Evolutionary conservation across 805 yeast species (phyloP).

Genomic region (Saturnispora silvae): DNA sequence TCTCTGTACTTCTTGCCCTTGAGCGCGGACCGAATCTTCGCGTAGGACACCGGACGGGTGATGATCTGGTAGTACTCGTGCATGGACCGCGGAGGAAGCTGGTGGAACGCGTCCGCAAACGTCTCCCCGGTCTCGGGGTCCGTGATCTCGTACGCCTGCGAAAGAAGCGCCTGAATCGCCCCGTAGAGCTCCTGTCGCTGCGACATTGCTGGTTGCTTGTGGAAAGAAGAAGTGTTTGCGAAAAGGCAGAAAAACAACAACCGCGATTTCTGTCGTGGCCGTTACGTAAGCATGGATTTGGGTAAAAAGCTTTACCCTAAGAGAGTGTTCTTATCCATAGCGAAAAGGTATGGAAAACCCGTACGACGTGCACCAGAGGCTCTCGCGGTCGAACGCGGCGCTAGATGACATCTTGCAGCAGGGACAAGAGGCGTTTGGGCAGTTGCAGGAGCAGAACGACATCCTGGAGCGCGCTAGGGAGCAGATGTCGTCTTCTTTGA

Average conservation of each 20-base stretch:
- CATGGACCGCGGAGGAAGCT: constrained; percentile 61
- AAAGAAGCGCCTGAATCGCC: constrained; percentile 10
- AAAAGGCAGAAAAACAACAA: too few relatives aligned
- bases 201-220: neutral
- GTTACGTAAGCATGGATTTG: neutral
- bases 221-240: neutral
- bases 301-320: neutral
- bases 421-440: constrained; percentile 80
- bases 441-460: constrained; percentile 76
- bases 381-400: constrained; percentile 56
- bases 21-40: constrained; percentile 53
- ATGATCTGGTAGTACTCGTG: constrained; percentile 76
- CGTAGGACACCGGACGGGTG: constrained; percentile 71
- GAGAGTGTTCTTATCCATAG: neutral
- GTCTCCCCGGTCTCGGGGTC: constrained; percentile 21
- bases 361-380: neutral
- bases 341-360: constrained; percentile 3
- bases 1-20: constrained; percentile 42
- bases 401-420: constrained; percentile 83
- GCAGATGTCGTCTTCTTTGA: constrained; percentile 55
- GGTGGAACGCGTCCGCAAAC: constrained; percentile 40
- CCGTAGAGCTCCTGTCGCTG: neutral
- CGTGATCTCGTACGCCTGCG: constrained; percentile 17
- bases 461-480: constrained; percentile 51
- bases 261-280: too few relatives aligned